Evolutionary conservation across 768 basidiomycete species (phyloP), one percentile per base, ranked within the genome.

Genomic region (Amanita jacksonii): DNA sequence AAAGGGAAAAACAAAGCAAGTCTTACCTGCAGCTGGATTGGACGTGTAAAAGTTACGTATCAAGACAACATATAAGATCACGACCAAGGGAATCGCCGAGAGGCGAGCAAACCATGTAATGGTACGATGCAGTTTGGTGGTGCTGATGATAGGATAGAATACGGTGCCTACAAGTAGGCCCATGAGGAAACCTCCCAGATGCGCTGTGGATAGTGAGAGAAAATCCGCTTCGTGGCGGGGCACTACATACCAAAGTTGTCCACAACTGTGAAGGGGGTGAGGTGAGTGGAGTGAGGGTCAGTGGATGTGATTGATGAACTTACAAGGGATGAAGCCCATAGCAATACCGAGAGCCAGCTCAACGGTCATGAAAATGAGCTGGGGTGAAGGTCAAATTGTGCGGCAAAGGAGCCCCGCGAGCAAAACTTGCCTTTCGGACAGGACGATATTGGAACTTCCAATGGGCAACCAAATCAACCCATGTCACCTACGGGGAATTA

Each of bases 381-480:
- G 50, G 22, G 35, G 31, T 22, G 49, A 22, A 20, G 27, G 20
- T 31, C 22, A 41, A 16, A 3, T 13, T 30, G 20, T 50, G 18
- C 1, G 41, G 30, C 10, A 12, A 23, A 24, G 3, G 13, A 32
- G 23, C n/a, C n/a, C n/a, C n/a, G n/a, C n/a, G n/a, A n/a, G n/a
- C n/a, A n/a, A 12, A 20, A 48, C 64, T 46, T 51, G 85, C 91
- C 74, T 77, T 91, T 47, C 79, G 73, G 13, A 74, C 77, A 8
- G 94, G 96, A 46, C 79, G 72, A 56, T 86, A 80, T 42, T 90
- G 81, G 54, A 90, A 84, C 53, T 76, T 74, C 94, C 94, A 98
- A 55, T 98, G 94, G 3, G 91, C 80, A 31, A 90, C 70, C 10
- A 98, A 67, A 57, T 94, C 94, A 6, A 94, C 81, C 82, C 88